Base-by-base conservation (phyloP, 495 filamentous ascomycete species). In the Chaetomidium leptoderma region DNA sequence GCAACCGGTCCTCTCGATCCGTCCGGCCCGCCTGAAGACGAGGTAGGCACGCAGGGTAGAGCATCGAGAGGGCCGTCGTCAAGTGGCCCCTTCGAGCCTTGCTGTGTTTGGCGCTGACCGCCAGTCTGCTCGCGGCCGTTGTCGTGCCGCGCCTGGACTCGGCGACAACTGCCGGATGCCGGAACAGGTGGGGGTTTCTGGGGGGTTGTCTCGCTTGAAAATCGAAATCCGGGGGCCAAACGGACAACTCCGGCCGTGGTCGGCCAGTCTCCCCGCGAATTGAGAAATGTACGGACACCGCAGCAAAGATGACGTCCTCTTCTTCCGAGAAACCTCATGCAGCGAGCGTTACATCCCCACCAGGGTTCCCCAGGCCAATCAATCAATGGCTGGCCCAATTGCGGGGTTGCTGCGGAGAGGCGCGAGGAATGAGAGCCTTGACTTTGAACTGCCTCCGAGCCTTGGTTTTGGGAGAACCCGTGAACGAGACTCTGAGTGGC, bases 241-340 rank as follows among this genome's bases (percentile, higher is more conserved):
- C n/a, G n/a, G n/a, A n/a, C 36, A 40, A 5, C 17, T 39, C 37
- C 17, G 37, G 37, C 37, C 37, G 10, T 21, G 7, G n/a, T 21
- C 43, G 26, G 26, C 43, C 43, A 46, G 24, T 16, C 23, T 17
- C 14, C 13, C 26, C 16, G 24, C 21, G 11, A 5, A 44, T 42
- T 23, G 19, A 44, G 40, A 23, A 24, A 44, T 24, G 40, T 21
- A 42, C 2, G 19, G 7, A 36, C 16, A 13, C 42, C 16, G 19
- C 9, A 32, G 52, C 39, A 54, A 4, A 17, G 16, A 56, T 56
- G 53, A 56, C 53, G 53, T 56, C 24, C 11, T 48, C 24, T 11
- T 44, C 30, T 13, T 27, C 32, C 11, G 9, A 24, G 0, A 4
- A 14, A 4, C 17, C 29, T 36, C 45, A 24, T 51, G 55, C 45